phyloP scores from a whole-genome alignment of 305 asterid genomes.

The Fraxinus velutina region DNA sequence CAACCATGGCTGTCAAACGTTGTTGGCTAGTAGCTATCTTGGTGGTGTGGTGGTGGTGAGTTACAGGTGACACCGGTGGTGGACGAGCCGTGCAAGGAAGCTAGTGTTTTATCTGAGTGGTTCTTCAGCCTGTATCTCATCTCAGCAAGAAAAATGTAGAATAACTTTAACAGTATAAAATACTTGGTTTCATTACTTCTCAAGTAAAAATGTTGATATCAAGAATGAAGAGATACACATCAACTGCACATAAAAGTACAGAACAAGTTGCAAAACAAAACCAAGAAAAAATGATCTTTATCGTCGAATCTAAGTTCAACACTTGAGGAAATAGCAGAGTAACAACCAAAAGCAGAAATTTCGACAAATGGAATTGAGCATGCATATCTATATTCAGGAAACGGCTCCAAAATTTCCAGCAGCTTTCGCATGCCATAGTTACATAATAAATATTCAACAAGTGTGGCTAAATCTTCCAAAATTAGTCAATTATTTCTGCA shows the following conservation, averaged over 20 bases:
- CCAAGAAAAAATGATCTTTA: not conserved
- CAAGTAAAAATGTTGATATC: not conserved
- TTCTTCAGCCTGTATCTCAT: not conserved
- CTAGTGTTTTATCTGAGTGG: not conserved
- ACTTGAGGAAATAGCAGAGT: not conserved
- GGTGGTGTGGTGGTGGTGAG: not conserved
- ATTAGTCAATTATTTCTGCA: constrained; percentile 39
- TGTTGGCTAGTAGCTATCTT: not conserved
- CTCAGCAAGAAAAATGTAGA: not conserved
- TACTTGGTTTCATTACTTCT: not conserved
- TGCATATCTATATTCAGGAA: constrained; percentile 27
- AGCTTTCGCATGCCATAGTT: constrained; percentile 22
- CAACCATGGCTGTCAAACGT: not conserved
- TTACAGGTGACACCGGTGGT: not conserved
- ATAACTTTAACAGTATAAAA: not conserved
- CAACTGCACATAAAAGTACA: not conserved
- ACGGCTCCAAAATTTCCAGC: constrained; percentile 25
- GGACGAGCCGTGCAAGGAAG: not conserved
- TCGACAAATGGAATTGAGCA: constrained; percentile 34
- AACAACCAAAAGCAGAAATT: constrained; percentile 2
- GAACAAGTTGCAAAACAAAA: not conserved
- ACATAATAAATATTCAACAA: constrained; percentile 23
- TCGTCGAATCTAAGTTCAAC: not conserved
- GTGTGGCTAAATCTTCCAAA: not conserved
- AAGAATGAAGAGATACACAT: not conserved